Base-by-base conservation (phyloP, 257 asterid species). In the Lantana camara region DNA sequence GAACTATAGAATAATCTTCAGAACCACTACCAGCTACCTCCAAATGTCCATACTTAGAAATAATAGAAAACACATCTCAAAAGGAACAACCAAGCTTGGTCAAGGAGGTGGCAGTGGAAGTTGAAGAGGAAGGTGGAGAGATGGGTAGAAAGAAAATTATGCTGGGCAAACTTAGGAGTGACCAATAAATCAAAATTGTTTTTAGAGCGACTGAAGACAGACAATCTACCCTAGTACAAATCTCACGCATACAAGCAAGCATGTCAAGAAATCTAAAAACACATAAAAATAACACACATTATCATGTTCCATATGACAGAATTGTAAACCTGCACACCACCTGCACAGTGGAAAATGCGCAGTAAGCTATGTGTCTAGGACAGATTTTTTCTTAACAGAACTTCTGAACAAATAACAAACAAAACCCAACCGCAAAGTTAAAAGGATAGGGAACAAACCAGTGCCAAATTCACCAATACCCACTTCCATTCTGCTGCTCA, bases 321-420 rank as follows among this genome's bases (percentile, higher is more conserved):
- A 86, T 75, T 77, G 91, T 67, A 85, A 85, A 82, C 96, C 93
- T 86, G 96, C 93, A 82, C 83, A 86, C 90, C 90, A 71, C 96
- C 98, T 89, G 98, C 96, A 91, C 91, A 86, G 89, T 82, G 95
- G 95, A 89, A 92, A 91, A 83, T 91, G 92, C 75, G 85, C 88
- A 78, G 81, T 89, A 73, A 89, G 96, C 89, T 73, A 69, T 44
- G 59, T 69, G 72, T 80, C 52, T 55, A 66, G 42, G 48, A 69
- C 71, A 22, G 62, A 73, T 57, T 52, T 19, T 55, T 60, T 45
- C n/a, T 46, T 15, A 54, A 35, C 11, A 63, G 41, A 47, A 55
- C 21, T 29, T 64, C 57, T 21, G 9, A 34, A 13, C 47, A 4
- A 17, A 15, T 38, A 29, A 11, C 32, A 67, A 29, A 11, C 32